Evolutionary conservation across 2,329 filamentous ascomycete genomes (phyloP), one percentile per base, ranked within the genome.

Genomic region (Aphanocladium album): DNA sequence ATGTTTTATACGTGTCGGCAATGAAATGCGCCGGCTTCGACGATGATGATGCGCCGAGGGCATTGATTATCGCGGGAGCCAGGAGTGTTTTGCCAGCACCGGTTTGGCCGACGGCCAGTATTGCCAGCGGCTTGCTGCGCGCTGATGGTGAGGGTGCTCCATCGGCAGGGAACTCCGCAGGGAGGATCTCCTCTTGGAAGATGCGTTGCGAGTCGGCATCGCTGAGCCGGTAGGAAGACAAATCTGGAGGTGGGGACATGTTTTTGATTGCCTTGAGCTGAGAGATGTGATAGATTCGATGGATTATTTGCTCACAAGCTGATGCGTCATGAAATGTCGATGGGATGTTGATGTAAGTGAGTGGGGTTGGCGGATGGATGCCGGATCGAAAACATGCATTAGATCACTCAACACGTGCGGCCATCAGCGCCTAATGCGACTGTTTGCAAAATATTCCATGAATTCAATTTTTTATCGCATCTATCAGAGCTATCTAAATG

Each of bases 1-100:
- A 76, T 4, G 74, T 73, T 65, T 81, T 81, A 74, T 79, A 80
- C 23, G 76, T 76, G 72, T 80, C 78, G 58, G 78, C 77, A 60
- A 80, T 76, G 64, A 81, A 73, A 69, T 81, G 78, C 19, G 71
- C 73, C 17, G 69, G 62, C 14, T 30, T 57, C 16, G 17, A 2
- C 21, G 56, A 45, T 56, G 61, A 46, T 51, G 62, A 53, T 16
- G 56, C 33, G 19, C 47, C 33, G 27, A 80, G 65, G 50, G 74
- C 73, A 4, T 63, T 52, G 19, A 72, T 68, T 54, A 80, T 67
- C 37, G 68, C 65, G 2, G 76, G 77, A 12, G 77, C 74, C 1
- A 77, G 71, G 59, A 73, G 73, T 17, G 78, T 80, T 62, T 81
- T 81, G 56, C 79, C 79, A 16, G 79, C 77, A 66, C 79, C 79